Evolutionary conservation across 2,329 filamentous ascomycete species (phyloP).

Genomic region (Emergomyces pasteurianus): DNA sequence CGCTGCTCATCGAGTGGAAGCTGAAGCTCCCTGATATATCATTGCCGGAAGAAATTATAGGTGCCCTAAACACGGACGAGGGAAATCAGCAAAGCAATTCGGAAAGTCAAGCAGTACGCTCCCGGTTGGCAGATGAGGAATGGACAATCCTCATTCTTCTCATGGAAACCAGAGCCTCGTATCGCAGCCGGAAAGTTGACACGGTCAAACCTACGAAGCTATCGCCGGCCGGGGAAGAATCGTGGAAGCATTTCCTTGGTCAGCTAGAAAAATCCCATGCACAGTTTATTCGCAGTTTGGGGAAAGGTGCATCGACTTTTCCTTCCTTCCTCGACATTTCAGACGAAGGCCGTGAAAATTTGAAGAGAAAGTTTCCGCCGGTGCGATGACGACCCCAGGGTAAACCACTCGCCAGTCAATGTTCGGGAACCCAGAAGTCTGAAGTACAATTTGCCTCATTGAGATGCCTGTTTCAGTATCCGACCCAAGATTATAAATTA

Average conservation of each 20-base stretch:
- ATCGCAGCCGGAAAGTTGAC: too few species aligned
- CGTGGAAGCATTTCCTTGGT: background rate
- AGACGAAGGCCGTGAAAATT: background rate
- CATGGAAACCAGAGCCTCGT: background rate
- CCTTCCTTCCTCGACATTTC: background rate
- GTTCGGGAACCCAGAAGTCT: background rate
- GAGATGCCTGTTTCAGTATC: background rate
- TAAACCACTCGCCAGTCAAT: background rate
- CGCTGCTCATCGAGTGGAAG: constrained; percentile 1
- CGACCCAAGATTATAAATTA: background rate
- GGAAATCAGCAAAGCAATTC: background rate
- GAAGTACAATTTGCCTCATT: background rate
- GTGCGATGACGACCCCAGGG: background rate
- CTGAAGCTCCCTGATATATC: background rate
- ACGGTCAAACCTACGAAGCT: background rate
- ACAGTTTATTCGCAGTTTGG: background rate
- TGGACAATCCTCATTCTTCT: background rate
- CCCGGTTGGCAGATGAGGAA: background rate
- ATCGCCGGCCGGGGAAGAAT: background rate
- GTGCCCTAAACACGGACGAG: background rate
- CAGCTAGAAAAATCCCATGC: background rate
- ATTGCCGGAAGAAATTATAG: background rate
- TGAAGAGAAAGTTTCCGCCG: background rate
- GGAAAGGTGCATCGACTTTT: background rate
- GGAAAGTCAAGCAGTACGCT: background rate